Evolutionary conservation across 306 rosid species (phyloP), one percentile per base, ranked within the genome.

Genomic region (Alnus rubra): DNA sequence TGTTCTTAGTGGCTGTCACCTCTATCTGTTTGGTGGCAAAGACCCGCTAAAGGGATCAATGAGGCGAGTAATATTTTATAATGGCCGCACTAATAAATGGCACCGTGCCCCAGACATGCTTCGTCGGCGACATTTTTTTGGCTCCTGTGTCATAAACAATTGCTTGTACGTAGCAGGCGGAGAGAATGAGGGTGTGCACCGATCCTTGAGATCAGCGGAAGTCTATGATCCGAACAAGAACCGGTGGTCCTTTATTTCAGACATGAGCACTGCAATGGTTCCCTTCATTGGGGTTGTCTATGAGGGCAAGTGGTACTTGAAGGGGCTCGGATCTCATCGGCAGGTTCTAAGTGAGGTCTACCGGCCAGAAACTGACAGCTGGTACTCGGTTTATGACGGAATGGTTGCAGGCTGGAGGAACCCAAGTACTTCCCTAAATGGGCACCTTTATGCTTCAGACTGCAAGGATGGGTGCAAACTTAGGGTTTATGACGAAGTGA

Each of bases 61-160:
- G 97, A 86, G 95, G 81, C 92, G 97, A 3, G 97, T 89, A 79
- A 88, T 92, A 33, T 90, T 88, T 84, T 92, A 92, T 67, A 90
- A 78, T 79, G 93, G 93, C 72, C 89, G 96, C 87, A 92, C 96
- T 71, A 92, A 92, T 81, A 92, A 92, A 85, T 92, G 97, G 97
- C 92, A 92, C 82, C 97, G 97, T 51, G 96, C 91, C 76, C 97
- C 97, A 0, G 97, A 92, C 76, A 92, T 92, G 97, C 97, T 90
- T 78, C 92, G 96, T 6, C 83, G 97, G 82, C 86, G 97, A 39
- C 96, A 92, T 74, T 89, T 92, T 59, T 92, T 90, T 81, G 97
- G 96, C 60, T 90, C 91, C 0, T 92, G 97, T 42, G 96, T 92
- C 71, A 92, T 92, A 81, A 92, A 90, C 84, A 92, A 92, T 80